These are phyloP conservation scores for Fusarium paranaense DNA, from an alignment of 2,329 filamentous ascomycete species.

Conservation along the genomic window DNA sequence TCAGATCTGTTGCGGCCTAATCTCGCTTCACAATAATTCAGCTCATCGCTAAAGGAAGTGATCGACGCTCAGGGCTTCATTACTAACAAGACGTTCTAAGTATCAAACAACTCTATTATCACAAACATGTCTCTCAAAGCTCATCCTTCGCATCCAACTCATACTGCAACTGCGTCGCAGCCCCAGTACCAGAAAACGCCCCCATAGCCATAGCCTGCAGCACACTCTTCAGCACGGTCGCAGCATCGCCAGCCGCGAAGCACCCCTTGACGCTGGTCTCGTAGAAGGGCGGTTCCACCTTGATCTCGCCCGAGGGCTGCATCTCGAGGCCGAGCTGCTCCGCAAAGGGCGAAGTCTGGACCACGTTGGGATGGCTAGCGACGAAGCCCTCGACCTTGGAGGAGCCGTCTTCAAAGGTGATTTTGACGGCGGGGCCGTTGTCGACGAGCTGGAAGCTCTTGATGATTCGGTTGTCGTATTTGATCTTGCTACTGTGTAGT, in stretches of 20 bases:
- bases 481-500: conserved; percentile 49
- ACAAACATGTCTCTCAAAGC: conserved; percentile 20
- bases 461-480: conserved; percentile 52
- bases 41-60: background rate
- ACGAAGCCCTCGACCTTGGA: conserved; percentile 54
- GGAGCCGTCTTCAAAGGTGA: conserved; percentile 56
- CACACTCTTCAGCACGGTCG: conserved; percentile 46
- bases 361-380: conserved; percentile 51
- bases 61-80: background rate
- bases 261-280: conserved; percentile 63
- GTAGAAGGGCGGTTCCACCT: conserved; percentile 57
- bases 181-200: conserved; percentile 42
- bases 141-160: conserved; percentile 46
- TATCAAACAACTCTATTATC: background rate
- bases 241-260: conserved; percentile 66
- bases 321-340: conserved; percentile 58
- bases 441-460: conserved; percentile 44
- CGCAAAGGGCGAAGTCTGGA: conserved; percentile 55
- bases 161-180: conserved; percentile 41
- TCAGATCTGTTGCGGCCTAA: background rate
- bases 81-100: background rate
- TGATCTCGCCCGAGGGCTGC: conserved; percentile 57
- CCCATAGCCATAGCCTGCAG: conserved; percentile 47
- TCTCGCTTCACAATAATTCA: background rate
- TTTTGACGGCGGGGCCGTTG: conserved; percentile 44